Evolutionary conservation across 208 protist genomes (phyloP).

Genomic region (Trypanosoma cruzi): DNA sequence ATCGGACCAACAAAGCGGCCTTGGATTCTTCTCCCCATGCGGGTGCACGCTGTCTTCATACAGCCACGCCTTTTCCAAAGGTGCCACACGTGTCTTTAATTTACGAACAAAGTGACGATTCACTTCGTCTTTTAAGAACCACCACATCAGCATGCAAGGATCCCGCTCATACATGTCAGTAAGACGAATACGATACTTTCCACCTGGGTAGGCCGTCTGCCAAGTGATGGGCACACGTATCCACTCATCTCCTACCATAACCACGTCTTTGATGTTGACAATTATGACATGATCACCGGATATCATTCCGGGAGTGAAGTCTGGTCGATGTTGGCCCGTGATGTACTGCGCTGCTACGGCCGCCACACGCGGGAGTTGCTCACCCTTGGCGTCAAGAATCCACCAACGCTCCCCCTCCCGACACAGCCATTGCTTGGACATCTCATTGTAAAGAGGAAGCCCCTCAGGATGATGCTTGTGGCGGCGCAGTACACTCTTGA

Average conservation of each 20-base stretch:
- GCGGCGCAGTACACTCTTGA: conserved; percentile 91
- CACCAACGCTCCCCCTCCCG: conserved; percentile 92
- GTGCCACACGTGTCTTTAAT: conserved; percentile 86
- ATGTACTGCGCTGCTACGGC: conserved; percentile 88
- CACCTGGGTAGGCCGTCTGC: conserved; percentile 91
- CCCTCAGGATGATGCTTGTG: conserved; percentile 91
- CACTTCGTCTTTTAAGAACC: conserved; percentile 91
- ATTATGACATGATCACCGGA: conserved; percentile 91
- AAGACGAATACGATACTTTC: conserved; percentile 89
- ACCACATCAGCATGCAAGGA: conserved; percentile 94
- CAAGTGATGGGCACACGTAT: conserved; percentile 91
- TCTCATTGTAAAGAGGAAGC: conserved; percentile 88
- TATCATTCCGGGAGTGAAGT: conserved; percentile 92
- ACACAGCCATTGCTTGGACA: conserved; percentile 92
- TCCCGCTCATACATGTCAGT: conserved; percentile 94
- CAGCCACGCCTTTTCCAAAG: conserved; percentile 93
- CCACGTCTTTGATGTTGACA: conserved; percentile 90
- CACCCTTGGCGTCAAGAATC: conserved; percentile 85
- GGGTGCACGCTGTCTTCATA: conserved; percentile 90
- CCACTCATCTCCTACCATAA: conserved; percentile 91
- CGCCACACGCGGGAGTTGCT: conserved; percentile 87
- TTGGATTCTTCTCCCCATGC: conserved; percentile 84
- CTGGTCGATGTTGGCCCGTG: conserved; percentile 86
- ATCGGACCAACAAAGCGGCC: conserved; percentile 85
- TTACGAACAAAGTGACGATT: conserved; percentile 92